Evolutionary conservation across 345 rosid species (phyloP).

Genomic region (Boechera retrofracta): DNA sequence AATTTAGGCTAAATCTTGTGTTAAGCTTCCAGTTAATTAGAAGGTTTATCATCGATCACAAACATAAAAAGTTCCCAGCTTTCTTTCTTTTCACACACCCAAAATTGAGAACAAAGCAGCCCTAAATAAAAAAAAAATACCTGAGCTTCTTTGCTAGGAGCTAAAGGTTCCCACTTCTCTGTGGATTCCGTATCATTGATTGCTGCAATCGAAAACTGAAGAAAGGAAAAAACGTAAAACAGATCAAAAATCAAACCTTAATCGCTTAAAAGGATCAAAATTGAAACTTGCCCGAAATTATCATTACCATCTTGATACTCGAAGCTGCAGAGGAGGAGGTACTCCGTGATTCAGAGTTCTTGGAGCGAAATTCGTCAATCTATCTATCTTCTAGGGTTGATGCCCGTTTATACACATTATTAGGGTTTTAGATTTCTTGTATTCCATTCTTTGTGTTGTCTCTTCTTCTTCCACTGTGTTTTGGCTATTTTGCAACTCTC

Average conservation of each 20-base stretch:
- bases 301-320: conserved; percentile 39
- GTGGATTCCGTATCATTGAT: conserved; percentile 86
- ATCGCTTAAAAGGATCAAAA: neutral
- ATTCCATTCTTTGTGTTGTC: conserved; percentile 9
- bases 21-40: neutral
- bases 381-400: neutral
- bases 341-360: neutral
- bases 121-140: conserved; percentile 43
- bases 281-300: conserved; percentile 7
- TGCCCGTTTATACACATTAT: conserved; percentile 12
- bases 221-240: neutral
- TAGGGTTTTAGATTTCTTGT: conserved; percentile 26
- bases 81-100: neutral
- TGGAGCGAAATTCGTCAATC: conserved; percentile 7
- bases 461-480: conserved; percentile 4
- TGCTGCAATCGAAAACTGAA: conserved; percentile 92
- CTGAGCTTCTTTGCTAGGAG: conserved; percentile 99
- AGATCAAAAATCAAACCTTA: conserved; percentile 19
- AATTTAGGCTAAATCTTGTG: neutral
- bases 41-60: neutral
- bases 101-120: conserved; percentile 6
- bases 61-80: neutral
- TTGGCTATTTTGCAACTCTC: neutral
- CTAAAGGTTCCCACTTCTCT: conserved; percentile 94
- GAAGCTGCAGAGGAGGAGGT: conserved; percentile 9